A percentile compares a stretch with the other conserved stretches of the same genome.
These are phyloP conservation scores for Camelina neglecta DNA, from an alignment of 345 rosid species.

Conservation along the genomic window DNA sequence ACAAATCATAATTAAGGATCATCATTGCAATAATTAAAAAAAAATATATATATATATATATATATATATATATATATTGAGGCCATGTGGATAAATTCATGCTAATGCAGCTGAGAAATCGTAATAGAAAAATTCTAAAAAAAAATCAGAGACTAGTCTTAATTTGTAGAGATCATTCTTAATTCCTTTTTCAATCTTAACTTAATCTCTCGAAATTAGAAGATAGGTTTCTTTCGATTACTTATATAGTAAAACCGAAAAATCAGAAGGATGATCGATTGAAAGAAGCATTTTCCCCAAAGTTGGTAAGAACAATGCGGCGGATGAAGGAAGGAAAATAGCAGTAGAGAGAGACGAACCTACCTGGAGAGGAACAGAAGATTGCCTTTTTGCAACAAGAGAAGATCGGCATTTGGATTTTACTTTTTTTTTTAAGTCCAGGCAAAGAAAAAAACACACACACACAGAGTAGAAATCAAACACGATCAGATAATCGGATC, in stretches of 20 bases:
- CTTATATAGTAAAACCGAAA: not conserved
- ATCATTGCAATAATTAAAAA: not conserved
- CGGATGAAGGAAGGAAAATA: conserved; percentile 16
- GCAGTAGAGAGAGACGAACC: conserved; percentile 48
- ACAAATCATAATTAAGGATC: not conserved
- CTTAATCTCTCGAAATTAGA: not conserved
- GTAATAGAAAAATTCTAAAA: too few relatives aligned
- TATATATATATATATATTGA: too few relatives aligned
- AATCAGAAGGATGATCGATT: conserved; percentile 1
- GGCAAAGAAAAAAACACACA: not conserved
- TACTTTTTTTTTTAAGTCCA: conserved; percentile 30
- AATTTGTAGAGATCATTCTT: not conserved
- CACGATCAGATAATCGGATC: conserved; percentile 30
- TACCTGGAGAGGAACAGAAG: conserved; percentile 45
- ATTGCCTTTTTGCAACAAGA: conserved; percentile 38
- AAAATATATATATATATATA: too few relatives aligned
- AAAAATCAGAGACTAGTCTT: too few relatives aligned
- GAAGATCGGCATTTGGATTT: conserved; percentile 43
- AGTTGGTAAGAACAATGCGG: not conserved
- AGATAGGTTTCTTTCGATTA: not conserved
- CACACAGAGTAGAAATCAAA: not conserved
- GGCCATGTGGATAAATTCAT: too few relatives aligned
- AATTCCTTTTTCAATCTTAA: not conserved
- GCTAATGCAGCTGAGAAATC: not conserved
- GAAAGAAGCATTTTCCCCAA: not conserved